Base-by-base conservation (phyloP, 225 moss, liverwort and hornwort species). In the Physcomitrellopsis africana region DNA sequence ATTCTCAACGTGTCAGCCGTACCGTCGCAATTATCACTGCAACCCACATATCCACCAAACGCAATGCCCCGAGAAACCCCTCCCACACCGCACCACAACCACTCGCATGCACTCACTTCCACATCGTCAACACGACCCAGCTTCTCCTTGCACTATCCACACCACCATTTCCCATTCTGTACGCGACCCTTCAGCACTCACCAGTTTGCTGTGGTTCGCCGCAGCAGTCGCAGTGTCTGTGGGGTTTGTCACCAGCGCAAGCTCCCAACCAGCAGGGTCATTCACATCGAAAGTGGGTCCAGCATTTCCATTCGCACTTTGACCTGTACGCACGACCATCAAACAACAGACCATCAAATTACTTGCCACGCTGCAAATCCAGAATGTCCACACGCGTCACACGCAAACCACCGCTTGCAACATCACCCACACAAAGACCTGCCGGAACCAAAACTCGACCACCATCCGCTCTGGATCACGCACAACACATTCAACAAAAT, bases 241-340 rank as follows among this genome's bases (percentile, higher is more conserved):
- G 18, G 99, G 95, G 42, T 92, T 99, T 51, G 93, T 90, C 45
- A 99, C 99, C 14, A 99, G 84, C 32, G 99, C 99, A 68, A 99
- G 95, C 77, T 99, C 99, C 99, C 95, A 99, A 74, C 95, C 95
- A 70, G 90, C 85, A 14, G 93, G 90, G 75, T 95, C 97, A 82
- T 93, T 92, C 49, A 90, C 71, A 82, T 95, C 90, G 74, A 93
- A 89, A 54, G 90, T 82, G 27, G 79, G 77, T 54, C 89, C 90
- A 37, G 32, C 32, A 77, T 84, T 87, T 59, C 93, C 93, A 76
- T 95, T 95, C 45, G 92, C 82, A 52, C 68, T 68, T 81, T 81
- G 72, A 69, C 85, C 87, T 88, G 52, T 53, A 8, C 7, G 32
- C 32, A 37, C 32, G 32, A 4, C 32, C 32, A 7, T 7, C 32